Evolutionary conservation across 192 early-diverging fungal species (phyloP).

Genomic region (Backusella tarrabulga): DNA sequence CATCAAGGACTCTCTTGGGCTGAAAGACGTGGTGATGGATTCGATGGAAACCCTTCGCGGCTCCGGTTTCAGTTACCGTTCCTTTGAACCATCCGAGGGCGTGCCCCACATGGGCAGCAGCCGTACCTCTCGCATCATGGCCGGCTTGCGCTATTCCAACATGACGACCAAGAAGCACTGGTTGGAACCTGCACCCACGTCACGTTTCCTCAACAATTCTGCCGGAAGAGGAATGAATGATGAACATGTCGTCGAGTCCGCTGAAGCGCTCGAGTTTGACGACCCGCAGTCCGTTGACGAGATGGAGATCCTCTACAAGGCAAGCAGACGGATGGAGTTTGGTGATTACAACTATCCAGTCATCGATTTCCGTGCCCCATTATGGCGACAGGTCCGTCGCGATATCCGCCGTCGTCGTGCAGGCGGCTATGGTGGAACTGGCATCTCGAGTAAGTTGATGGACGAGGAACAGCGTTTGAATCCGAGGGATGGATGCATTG

Average conservation of each 20-base stretch:
- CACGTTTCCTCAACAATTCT: constrained; percentile 12
- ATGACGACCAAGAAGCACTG: constrained; percentile 55
- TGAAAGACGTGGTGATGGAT: constrained; percentile 84
- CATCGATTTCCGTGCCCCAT: constrained; percentile 39
- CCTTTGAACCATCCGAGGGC: constrained; percentile 75
- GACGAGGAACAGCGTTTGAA: not conserved
- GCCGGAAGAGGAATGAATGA: constrained; percentile 20
- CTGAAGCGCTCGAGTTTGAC: constrained; percentile 31
- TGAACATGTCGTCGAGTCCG: constrained; percentile 1
- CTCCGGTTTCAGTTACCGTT: constrained; percentile 71
- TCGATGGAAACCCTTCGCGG: constrained; percentile 75
- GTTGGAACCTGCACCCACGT: constrained; percentile 42
- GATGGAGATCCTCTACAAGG: constrained; percentile 40
- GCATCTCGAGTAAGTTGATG: not conserved
- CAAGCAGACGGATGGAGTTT: constrained; percentile 42
- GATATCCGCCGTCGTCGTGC: not conserved
- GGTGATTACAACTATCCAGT: constrained; percentile 59
- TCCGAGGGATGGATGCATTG: constrained; percentile 20
- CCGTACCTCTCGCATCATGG: constrained; percentile 57
- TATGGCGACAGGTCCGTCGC: constrained; percentile 27
- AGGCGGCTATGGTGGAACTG: constrained; percentile 15
- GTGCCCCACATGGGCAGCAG: constrained; percentile 55
- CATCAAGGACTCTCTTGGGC: constrained; percentile 75
- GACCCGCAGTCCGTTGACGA: constrained; percentile 40
- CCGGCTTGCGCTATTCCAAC: constrained; percentile 50